phyloP scores from a whole-genome alignment of 1,284 basidiomycete genomes.

The Boletus semigastroideus region DNA sequence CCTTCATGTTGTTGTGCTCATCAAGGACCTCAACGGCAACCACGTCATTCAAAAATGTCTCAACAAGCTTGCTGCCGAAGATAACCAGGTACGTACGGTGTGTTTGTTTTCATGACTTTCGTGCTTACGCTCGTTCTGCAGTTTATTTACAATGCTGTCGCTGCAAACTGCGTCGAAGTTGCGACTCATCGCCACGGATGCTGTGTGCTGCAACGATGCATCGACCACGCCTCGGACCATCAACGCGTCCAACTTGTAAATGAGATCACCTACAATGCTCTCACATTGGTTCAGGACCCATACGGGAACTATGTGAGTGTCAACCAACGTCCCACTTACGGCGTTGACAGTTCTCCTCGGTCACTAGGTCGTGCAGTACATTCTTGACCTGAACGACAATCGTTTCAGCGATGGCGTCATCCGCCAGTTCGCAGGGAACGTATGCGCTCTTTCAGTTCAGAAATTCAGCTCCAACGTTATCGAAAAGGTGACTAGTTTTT shows the following conservation, averaged over 20 bases:
- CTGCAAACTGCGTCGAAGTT: slow-evolving; percentile 98
- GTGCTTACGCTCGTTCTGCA: slow-evolving; percentile 31
- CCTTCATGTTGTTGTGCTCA: slow-evolving; percentile 97
- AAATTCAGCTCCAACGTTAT: slow-evolving; percentile 98
- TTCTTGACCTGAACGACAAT: slow-evolving; percentile 96
- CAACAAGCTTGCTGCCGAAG: slow-evolving; percentile 96
- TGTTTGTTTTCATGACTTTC: neutral
- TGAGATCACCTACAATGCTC: slow-evolving; percentile 98
- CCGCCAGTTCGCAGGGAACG: slow-evolving; percentile 96
- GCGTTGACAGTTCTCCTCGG: slow-evolving; percentile 1
- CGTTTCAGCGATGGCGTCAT: slow-evolving; percentile 98
- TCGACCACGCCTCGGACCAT: slow-evolving; percentile 96
- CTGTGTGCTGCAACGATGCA: slow-evolving; percentile 97
- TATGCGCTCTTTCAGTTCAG: slow-evolving; percentile 96
- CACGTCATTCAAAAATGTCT: slow-evolving; percentile 99
- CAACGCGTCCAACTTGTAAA: slow-evolving; percentile 97
- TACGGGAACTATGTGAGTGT: slow-evolving; percentile 90
- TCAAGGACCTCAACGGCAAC: slow-evolving; percentile 99
- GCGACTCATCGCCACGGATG: slow-evolving; percentile 99
- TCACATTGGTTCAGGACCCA: slow-evolving; percentile 98
- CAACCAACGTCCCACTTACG: neutral
- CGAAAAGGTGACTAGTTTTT: slow-evolving; percentile 72
- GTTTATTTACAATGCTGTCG: slow-evolving; percentile 99
- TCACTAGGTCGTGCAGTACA: slow-evolving; percentile 88
- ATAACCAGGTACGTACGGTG: slow-evolving; percentile 79